Base-by-base conservation (phyloP, 2,329 filamentous ascomycete genomes). In the Ramularia endophylla region DNA sequence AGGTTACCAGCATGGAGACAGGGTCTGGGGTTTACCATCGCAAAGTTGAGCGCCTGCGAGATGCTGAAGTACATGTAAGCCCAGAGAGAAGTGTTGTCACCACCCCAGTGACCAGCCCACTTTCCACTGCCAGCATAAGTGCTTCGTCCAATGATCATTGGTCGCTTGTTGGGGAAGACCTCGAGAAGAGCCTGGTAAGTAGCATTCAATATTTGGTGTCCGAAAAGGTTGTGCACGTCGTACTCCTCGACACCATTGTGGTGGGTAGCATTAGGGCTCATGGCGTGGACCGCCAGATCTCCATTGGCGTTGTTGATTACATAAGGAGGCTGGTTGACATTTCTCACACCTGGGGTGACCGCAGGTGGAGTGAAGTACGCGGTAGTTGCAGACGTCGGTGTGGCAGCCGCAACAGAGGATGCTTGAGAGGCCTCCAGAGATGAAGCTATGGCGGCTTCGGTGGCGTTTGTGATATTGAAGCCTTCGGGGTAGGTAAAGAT, bases 141-240 rank as follows among this genome's bases (percentile, higher is more conserved):
- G 28, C 82, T 86, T 12, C 87, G 80, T 0, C 83, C 85, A 55
- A 94, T 87, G 57, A 94, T 84, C 64, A 94, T 86, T 0, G 87
- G 87, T 0, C 87, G 79, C 60, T 85, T 84, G 11, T 67, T 71
- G 0, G 83, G 78, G 45, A 78, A 77, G 13, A 85, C 70, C 2
- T 70, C 61, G 3, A 81, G 67, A 22, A 92, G 75, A 43, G 79
- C 84, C 34, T 82, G 67, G 58, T 87, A 87, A 0, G 87, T 92
- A 8, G 85, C 83, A 45, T 84, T 83, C 42, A 87, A 70, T 50
- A 89, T 85, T 59, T 83, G 79, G 54, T 85, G 74, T 1, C 85
- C 85, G 55, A 74, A 90, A 1, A 92, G 65, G 56, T 86, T 92
- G 70, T 94, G 87, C 18, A 86, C 78, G 58, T 94, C 86, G 57